phyloP scores from a whole-genome alignment of 352 stramenopile genomes.

The Phytophthora capsici region DNA sequence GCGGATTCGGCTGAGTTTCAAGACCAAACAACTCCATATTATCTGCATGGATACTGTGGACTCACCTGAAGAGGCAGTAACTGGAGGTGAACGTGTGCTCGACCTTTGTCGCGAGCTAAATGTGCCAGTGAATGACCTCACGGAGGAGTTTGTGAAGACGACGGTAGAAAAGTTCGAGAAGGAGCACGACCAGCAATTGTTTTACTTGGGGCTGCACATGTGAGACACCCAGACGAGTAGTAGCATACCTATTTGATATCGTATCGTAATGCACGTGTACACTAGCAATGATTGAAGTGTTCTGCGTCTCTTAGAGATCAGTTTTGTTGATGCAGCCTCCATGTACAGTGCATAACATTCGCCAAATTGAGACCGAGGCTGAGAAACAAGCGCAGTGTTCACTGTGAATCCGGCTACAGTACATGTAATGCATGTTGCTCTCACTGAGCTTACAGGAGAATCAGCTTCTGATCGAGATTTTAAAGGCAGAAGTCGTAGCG shows the following conservation, averaged over 20 bases:
- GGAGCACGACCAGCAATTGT: conserved; percentile 42
- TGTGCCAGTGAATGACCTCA: conserved; percentile 35
- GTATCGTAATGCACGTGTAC: conserved; percentile 23
- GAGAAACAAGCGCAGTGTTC: too few relatives aligned
- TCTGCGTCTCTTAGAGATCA: background rate
- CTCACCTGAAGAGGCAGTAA: conserved; percentile 67
- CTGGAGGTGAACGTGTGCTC: conserved; percentile 55
- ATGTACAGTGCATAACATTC: background rate
- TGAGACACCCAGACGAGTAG: conserved; percentile 11
- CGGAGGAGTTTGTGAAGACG: conserved; percentile 48
- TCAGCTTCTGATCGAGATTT: conserved; percentile 1
- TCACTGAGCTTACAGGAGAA: background rate
- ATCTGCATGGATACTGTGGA: conserved; percentile 85
- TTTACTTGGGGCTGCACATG: conserved; percentile 61
- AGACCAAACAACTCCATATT: conserved; percentile 66
- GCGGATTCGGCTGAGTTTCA: conserved; percentile 54
- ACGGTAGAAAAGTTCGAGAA: conserved; percentile 58
- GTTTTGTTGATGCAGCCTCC: background rate
- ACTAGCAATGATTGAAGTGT: conserved; percentile 6
- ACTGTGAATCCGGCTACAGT: too few relatives aligned
- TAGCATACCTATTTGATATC: conserved; percentile 3
- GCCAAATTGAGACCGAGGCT: background rate
- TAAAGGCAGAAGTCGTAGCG: background rate
- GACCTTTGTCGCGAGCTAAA: conserved; percentile 61
- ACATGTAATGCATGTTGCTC: too few relatives aligned